Conservation (phyloP, 306 rosid genomes). For the Acacia confusa region DNA sequence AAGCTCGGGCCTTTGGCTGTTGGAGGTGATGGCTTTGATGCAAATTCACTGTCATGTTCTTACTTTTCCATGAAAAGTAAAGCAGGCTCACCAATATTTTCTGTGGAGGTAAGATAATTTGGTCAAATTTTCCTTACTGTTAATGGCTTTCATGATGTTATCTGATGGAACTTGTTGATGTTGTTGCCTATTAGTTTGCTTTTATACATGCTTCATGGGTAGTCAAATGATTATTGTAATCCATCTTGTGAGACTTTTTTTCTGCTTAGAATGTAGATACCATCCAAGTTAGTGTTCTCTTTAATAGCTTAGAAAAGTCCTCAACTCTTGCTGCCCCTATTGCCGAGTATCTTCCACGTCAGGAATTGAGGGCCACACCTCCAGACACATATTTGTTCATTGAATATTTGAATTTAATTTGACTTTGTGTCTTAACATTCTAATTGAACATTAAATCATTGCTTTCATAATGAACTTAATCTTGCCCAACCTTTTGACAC, state of each 20-base stretch:
- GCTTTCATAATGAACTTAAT: conserved; percentile 60
- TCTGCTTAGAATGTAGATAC: conserved; percentile 84
- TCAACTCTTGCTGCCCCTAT: conserved; percentile 58
- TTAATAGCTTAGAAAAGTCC: conserved; percentile 66
- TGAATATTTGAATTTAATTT: conserved; percentile 16
- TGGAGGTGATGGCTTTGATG: conserved; percentile 38
- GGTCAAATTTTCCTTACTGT: not conserved
- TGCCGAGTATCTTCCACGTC: conserved; percentile 83
- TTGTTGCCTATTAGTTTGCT: not conserved
- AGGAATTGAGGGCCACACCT: conserved; percentile 24
- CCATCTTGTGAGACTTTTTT: conserved; percentile 44
- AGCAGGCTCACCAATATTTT: conserved; percentile 33
- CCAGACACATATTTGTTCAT: conserved; percentile 18
- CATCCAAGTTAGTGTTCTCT: conserved; percentile 71
- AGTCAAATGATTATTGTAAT: conserved; percentile 15
- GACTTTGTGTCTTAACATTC: not conserved
- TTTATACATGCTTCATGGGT: conserved; percentile 11
- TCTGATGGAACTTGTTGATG: not conserved
- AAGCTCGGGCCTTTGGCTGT: conserved; percentile 40
- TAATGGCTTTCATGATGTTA: conserved; percentile 7
- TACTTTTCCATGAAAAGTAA: conserved; percentile 53
- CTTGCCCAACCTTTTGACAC: conserved; percentile 63
- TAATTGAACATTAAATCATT: conserved; percentile 20
- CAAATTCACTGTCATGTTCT: conserved; percentile 52
- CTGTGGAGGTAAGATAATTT: conserved; percentile 59